Evolutionary conservation across 768 basidiomycete species (phyloP), one percentile per base, ranked within the genome.

Genomic region (Clitopilus passeckerianus): DNA sequence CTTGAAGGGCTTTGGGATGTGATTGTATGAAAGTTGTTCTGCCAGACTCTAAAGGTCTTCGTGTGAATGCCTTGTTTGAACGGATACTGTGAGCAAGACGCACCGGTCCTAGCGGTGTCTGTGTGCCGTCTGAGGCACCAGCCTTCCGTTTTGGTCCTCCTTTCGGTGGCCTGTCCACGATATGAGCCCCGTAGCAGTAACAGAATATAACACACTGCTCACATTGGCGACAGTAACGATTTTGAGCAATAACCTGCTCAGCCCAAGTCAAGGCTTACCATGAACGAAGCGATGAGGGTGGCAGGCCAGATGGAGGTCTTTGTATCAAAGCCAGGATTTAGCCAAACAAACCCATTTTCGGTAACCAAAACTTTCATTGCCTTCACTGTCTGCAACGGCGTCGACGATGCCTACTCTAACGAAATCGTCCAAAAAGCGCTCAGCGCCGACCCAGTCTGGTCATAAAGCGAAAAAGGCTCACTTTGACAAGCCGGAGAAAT

Each of bases 1-100:
- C 72, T 94, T 94, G 77, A 93, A 93, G 0, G 90, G 88, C 0
- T 88, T 80, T 0, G 88, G 86, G 24, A 71, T 71, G 59, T 90
- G 82, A 1, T 89, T 74, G 65, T 87, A 89, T 0, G 91, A 93
- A 16, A 91, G 73, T 57, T 89, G 85, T 64, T 90, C 90, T 9
- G 85, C 86, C 52, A 92, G 74, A 37, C 85, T 84, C 90, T 92
- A 65, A 53, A 52, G 18, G 34, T 33, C 5, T 27, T 46, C 55
- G 56, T 27, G 52, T 57, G 41, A 53, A 54, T 24, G n/a, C 37
- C 27, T 30, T 23, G 57, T 33, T 8, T 37, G 41, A 27, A 9
- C 23, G 1, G 15, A 35, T 27, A 37, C 16, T 14, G 23, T 34
- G 30, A 22, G 14, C 7, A 1, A 35, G 16, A 63, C 75, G 56